Percentiles rank a stretch among this genome's conserved stretches.
Conservation (phyloP, 352 stramenopile genomes). For the Elongisporangium prolatum region DNA sequence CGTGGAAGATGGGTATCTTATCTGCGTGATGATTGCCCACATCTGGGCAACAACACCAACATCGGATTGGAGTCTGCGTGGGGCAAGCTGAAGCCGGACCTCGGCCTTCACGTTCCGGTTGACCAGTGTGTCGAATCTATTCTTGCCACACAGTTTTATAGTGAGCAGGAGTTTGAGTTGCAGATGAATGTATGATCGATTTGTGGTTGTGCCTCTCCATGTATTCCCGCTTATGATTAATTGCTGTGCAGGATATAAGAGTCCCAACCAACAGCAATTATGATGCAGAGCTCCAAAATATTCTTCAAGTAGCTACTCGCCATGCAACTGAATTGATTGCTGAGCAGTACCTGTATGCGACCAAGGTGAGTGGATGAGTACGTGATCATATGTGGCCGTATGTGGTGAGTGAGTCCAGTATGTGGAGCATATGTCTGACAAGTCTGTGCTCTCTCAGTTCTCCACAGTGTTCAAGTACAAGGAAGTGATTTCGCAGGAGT, state of each 20-base stretch:
- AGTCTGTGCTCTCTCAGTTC: not conserved
- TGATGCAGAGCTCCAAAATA: conserved; percentile 10
- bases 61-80: conserved; percentile 22
- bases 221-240: not conserved
- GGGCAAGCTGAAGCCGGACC: conserved; percentile 18
- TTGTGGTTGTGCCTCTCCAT: not conserved
- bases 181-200: not conserved
- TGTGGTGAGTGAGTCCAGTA: conserved; percentile 9
- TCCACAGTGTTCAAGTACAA: not conserved
- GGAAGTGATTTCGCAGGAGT: not conserved
- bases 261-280: conserved; percentile 8
- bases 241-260: conserved; percentile 4
- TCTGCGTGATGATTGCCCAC: conserved; percentile 9
- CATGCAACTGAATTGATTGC: conserved; percentile 13
- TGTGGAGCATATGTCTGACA: not conserved
- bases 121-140: conserved; percentile 15
- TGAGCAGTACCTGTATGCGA: conserved; percentile 12
- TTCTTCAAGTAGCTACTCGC: not conserved
- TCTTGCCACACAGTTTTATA: conserved; percentile 11
- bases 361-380: conserved; percentile 6
- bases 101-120: conserved; percentile 12
- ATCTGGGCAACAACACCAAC: conserved; percentile 23
- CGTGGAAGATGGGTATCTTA: conserved; percentile 16
- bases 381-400: conserved; percentile 7
- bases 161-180: conserved; percentile 12